Conservation (phyloP, 2,329 filamentous ascomycete species). For the Phialophora macrospora region DNA sequence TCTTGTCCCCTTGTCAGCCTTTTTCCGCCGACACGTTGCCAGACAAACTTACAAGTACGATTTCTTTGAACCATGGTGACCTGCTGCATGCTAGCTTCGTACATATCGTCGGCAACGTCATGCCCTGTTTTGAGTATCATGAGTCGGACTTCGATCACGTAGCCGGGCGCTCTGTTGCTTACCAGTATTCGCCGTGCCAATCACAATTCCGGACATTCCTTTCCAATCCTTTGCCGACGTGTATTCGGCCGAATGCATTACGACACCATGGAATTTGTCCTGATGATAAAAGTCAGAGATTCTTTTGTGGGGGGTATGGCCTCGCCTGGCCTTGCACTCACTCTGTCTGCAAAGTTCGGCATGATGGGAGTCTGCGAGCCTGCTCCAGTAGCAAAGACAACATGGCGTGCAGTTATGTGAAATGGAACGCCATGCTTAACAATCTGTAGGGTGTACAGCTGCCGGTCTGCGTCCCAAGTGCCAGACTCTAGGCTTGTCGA, state of each 20-base stretch:
- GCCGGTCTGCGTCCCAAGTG: background rate
- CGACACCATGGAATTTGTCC: conserved; percentile 46
- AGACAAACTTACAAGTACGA: conserved; percentile 44
- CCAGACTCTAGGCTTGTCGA: background rate
- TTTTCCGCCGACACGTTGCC: conserved; percentile 14
- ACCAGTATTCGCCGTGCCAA: conserved; percentile 54
- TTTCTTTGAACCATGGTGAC: conserved; percentile 55
- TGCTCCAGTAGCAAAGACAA: conserved; percentile 1
- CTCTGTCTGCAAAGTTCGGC: background rate
- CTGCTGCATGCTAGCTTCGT: conserved; percentile 48
- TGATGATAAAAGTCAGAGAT: background rate
- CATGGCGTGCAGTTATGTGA: background rate
- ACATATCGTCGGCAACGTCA: conserved; percentile 56
- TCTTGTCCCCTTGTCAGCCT: conserved; percentile 1
- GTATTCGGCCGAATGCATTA: conserved; percentile 46
- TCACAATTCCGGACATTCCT: conserved; percentile 52
- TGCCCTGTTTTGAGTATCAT: conserved; percentile 40
- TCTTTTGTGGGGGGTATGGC: background rate
- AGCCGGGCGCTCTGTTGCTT: background rate
- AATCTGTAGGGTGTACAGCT: background rate
- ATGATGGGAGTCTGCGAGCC: background rate
- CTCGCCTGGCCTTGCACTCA: background rate
- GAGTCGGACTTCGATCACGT: no score
- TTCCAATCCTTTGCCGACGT: conserved; percentile 42
- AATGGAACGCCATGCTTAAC: background rate